A percentile compares a stretch with the other conserved stretches of the same genome.
phyloP scores from a whole-genome alignment of 495 filamentous ascomycete species.

The Aspergillus kassunensis region DNA sequence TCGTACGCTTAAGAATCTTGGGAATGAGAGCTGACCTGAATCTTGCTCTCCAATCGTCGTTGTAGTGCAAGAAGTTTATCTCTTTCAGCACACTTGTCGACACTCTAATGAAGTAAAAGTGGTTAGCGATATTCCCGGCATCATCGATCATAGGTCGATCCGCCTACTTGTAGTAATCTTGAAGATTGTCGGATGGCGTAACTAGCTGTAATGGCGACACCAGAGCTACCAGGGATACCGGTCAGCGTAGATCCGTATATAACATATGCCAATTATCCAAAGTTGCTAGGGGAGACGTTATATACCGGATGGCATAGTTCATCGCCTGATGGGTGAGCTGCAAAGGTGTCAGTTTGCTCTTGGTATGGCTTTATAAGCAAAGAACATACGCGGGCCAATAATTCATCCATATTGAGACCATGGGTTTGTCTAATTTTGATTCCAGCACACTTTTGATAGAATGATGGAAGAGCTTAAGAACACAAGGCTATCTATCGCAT shows the following conservation, averaged over 20 bases:
- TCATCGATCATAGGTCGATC: background rate
- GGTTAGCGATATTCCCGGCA: slow-evolving; percentile 8
- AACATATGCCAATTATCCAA: too few relatives aligned
- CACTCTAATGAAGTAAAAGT: slow-evolving; percentile 43
- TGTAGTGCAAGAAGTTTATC: slow-evolving; percentile 71
- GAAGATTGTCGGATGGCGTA: slow-evolving; percentile 83
- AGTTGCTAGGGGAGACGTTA: too few relatives aligned
- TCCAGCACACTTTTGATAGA: slow-evolving; percentile 1
- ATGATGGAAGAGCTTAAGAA: background rate
- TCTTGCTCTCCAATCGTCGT: slow-evolving; percentile 74
- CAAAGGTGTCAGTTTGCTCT: slow-evolving; percentile 16
- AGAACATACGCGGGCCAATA: slow-evolving; percentile 59
- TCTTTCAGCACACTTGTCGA: slow-evolving; percentile 59
- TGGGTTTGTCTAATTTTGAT: background rate
- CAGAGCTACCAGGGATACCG: slow-evolving; percentile 53
- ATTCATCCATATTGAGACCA: slow-evolving; percentile 64
- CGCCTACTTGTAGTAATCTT: slow-evolving; percentile 68
- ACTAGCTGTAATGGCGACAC: slow-evolving; percentile 78
- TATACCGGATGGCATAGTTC: slow-evolving; percentile 79
- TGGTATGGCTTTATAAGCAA: background rate
- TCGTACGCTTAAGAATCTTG: background rate
- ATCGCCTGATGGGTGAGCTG: slow-evolving; percentile 78
- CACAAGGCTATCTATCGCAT: too few relatives aligned
- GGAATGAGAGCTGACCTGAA: slow-evolving; percentile 53
- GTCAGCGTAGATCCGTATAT: slow-evolving; percentile 14